These are phyloP conservation scores for Aspergillus carlsbadensis DNA, from an alignment of 495 filamentous ascomycete genomes.

Conservation along the genomic window DNA sequence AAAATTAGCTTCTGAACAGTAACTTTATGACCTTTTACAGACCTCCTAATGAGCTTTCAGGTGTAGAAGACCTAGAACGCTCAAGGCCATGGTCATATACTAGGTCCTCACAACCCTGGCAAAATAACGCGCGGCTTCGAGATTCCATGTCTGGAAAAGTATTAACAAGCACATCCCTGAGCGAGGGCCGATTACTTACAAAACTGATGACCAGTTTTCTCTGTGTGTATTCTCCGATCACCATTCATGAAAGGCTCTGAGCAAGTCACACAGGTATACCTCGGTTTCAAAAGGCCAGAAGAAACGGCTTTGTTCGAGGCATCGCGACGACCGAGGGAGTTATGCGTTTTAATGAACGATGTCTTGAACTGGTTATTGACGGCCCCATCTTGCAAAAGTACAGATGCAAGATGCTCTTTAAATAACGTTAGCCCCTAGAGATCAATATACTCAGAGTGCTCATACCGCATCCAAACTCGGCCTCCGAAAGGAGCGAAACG, in stretches of 20 bases:
- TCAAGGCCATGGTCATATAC: slow-evolving; percentile 86
- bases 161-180: slow-evolving; percentile 12
- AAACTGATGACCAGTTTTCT: slow-evolving; percentile 44
- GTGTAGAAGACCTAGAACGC: slow-evolving; percentile 47
- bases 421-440: slow-evolving; percentile 17
- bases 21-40: slow-evolving; percentile 1
- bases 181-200: slow-evolving; percentile 27
- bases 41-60: slow-evolving; percentile 28
- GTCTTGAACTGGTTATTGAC: slow-evolving; percentile 40
- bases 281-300: slow-evolving; percentile 36
- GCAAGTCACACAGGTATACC: slow-evolving; percentile 43
- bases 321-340: slow-evolving; percentile 29
- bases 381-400: slow-evolving; percentile 28
- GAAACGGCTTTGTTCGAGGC: slow-evolving; percentile 23
- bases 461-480: slow-evolving; percentile 49
- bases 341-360: slow-evolving; percentile 36
- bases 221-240: slow-evolving; percentile 38
- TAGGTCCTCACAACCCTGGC: slow-evolving; percentile 80
- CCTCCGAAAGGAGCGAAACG: slow-evolving; percentile 38
- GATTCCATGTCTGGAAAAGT: slow-evolving; percentile 72
- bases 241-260: slow-evolving; percentile 33
- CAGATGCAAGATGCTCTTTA: slow-evolving; percentile 42
- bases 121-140: slow-evolving; percentile 71
- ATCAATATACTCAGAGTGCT: not conserved
- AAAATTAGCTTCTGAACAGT: not conserved